A percentile compares a stretch with the other conserved stretches of the same genome.
These are phyloP conservation scores for Pichia exigua DNA, from an alignment of 805 yeast species.

Conservation along the genomic window DNA sequence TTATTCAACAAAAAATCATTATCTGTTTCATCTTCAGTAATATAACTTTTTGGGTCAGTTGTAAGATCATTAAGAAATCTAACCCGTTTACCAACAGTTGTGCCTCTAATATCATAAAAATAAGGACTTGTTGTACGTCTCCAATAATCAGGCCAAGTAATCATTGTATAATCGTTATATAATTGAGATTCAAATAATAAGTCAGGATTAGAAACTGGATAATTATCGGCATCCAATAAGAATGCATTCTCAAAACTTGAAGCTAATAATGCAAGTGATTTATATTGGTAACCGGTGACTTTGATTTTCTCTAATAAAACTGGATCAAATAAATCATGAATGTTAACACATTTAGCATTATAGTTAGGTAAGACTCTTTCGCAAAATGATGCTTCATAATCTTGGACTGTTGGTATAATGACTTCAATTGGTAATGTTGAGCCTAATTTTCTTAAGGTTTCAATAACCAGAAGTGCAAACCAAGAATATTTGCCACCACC, in stretches of 20 bases:
- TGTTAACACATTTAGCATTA: conserved; percentile 35
- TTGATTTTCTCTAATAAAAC: conserved; percentile 16
- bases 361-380: conserved; percentile 30
- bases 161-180: conserved; percentile 41
- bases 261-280: conserved; percentile 60
- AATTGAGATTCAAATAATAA: conserved; percentile 50
- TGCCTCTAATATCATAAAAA: conserved; percentile 61
- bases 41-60: conserved; percentile 22
- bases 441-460: conserved; percentile 35
- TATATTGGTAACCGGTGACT: conserved; percentile 34
- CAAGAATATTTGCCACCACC: conserved; percentile 39
- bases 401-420: conserved; percentile 11
- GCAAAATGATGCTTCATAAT: conserved; percentile 21
- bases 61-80: conserved; percentile 26
- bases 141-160: conserved; percentile 88
- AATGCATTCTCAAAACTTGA: conserved; percentile 68
- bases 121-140: conserved; percentile 71
- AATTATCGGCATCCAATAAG: conserved; percentile 68
- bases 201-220: conserved; percentile 62
- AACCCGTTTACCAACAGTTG: conserved; percentile 32
- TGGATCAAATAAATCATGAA: conserved; percentile 32
- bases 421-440: conserved; percentile 30
- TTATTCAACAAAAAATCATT: conserved; percentile 22
- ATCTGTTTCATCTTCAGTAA: neutral
- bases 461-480: conserved; percentile 32